Conservation (phyloP, 345 rosid species). For the Garcia nutans region DNA sequence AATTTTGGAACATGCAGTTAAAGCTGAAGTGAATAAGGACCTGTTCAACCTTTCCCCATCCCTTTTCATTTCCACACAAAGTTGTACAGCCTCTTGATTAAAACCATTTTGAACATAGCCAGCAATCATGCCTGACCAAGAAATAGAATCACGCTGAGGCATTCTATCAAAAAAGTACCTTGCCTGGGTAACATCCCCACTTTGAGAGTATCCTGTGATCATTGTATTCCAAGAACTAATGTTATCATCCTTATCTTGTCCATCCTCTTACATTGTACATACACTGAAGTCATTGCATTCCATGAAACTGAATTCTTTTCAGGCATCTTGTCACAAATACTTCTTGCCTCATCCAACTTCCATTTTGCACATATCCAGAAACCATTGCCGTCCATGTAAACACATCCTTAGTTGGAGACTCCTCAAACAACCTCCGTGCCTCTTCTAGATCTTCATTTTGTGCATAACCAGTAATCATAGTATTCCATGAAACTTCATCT, state of each 20-base stretch:
- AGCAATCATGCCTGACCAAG: constrained; percentile 79
- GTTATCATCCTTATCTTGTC: no score
- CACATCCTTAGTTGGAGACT: constrained; percentile 54
- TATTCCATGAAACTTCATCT: constrained; percentile 65
- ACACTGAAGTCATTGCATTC: constrained; percentile 77
- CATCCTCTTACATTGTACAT: constrained; percentile 52
- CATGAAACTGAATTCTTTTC: constrained; percentile 57
- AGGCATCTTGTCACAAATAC: constrained; percentile 52
- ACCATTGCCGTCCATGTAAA: constrained; percentile 72
- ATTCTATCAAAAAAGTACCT: constrained; percentile 51
- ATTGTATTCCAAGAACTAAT: constrained; percentile 68
- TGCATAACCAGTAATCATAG: constrained; percentile 58
- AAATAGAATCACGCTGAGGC: constrained; percentile 55
- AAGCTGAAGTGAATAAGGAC: constrained; percentile 55
- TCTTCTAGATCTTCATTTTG: constrained; percentile 50
- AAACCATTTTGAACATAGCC: constrained; percentile 60
- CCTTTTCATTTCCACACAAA: constrained; percentile 59
- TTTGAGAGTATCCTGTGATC: constrained; percentile 65
- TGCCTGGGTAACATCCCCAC: constrained; percentile 43
- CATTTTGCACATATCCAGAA: constrained; percentile 61
- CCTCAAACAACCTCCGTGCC: constrained; percentile 50
- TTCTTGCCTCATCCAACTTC: constrained; percentile 51
- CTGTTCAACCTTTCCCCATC: constrained; percentile 59
- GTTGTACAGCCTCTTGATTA: constrained; percentile 48
- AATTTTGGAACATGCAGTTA: constrained; percentile 61